Base-by-base conservation (phyloP, 768 basidiomycete species). In the Ephemerocybe angulata region DNA sequence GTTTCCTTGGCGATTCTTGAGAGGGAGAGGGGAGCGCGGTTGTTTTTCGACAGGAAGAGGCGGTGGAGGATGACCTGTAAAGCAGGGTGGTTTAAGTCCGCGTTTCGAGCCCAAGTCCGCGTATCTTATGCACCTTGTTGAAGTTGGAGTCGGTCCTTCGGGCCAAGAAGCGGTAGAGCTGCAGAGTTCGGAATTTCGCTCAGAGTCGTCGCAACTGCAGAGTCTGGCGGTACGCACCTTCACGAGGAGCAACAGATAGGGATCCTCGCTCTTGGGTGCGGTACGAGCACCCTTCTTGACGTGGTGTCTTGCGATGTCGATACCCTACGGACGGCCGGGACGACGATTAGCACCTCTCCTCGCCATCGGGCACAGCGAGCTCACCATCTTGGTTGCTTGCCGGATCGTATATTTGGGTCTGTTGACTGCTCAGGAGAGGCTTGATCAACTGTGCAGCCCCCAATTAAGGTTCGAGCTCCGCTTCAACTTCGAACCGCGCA, bases 101-200 rank as follows among this genome's bases (percentile, higher is more conserved):
- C 44, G 42, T 50, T 54, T 29, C 25, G 22, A 29, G 46, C 40
- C 37, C 30, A n/a, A 50, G 24, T 30, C 43, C 13, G 55, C 35
- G 10, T 15, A 30, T 15, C 19, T 25, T 53, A 37, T 35, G 38
- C 59, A 88, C 90, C 85, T 93, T 90, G 90, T 99, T 99, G 81
- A 99, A 99, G 60, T 77, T 76, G 53, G 94, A 85, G 70, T 98
- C 92, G 56, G 97, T 98, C 67, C 97, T 88, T 67, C 97, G 88
- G 61, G 97, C 95, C 60, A 99, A 79, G 85, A 99, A 99, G 66
- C 97, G 93, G 81, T 99, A 99, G 61, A 98, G 86, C 96, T 99
- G 6, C 31, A 56, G 53, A 47, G 65, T 53, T 33, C 30, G 25
- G 30, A 28, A 31, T 52, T 59, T 31, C 42, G 47, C 48, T 51